Base-by-base conservation (phyloP, 2,329 filamentous ascomycete genomes). In the Cladosporium austrohemisphaericum region DNA sequence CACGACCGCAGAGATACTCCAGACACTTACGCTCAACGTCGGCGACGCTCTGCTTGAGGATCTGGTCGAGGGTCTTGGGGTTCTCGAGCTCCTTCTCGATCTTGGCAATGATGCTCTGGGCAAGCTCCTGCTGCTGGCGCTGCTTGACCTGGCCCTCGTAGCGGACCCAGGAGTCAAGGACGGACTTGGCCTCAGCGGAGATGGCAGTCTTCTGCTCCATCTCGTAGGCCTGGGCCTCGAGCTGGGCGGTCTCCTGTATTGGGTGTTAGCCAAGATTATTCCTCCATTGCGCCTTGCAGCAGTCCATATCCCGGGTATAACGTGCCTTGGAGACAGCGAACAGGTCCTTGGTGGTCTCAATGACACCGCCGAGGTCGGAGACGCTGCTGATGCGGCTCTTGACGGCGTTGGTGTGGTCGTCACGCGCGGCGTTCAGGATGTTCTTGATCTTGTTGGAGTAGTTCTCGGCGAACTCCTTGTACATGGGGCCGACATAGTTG, bases 71-170 rank as follows among this genome's bases (percentile, higher is more conserved):
- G 60, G 85, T 81, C 83, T 91, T 97, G 72, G 94, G 93, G 81
- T 87, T 96, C 81, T 96, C 88, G 52, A 98, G 84, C 81, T 97
- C 92, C 84, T 97, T 97, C 75, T 88, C 85, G 69, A 97, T 93
- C 84, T 96, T 98, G 79, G 86, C 83, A 67, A 98, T 97, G 73
- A 98, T 79, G 72, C 77, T 83, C 69, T 95, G 84, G 58, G 93
- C 89, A 60, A 98, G 83, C 81, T 98, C 93, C 75, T 81, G 85
- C 82, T 98, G 93, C 80, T 98, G 90, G 72, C 93, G 86, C 79
- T 92, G 86, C 87, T 97, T 98, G 68, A 98, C 91, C 80, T 97
- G 93, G 65, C 87, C 78, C 79, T 98, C 93, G 75, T 98, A 98
- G 71, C 93, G 87, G 58, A 97, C 91, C 94, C 93, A 98, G 51